Evolutionary conservation across 2,329 filamentous ascomycete genomes (phyloP).

Genomic region (Cladobotryum protrusum): DNA sequence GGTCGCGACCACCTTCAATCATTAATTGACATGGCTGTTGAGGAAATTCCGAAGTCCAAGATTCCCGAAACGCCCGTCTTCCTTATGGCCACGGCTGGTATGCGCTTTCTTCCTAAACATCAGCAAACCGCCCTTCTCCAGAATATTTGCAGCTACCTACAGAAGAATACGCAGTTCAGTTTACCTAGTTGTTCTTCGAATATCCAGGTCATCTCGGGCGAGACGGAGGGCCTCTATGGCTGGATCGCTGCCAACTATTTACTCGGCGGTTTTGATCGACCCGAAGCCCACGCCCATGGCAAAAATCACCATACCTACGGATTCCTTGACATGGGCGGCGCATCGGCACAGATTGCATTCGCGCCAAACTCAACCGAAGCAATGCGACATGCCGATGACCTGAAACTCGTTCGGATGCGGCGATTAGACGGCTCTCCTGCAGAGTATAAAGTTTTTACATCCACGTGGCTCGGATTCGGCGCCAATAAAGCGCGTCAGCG

Average conservation of each 20-base stretch:
- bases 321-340: slow-evolving; percentile 97
- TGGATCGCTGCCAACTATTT: slow-evolving; percentile 98
- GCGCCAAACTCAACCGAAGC: slow-evolving; percentile 90
- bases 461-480: slow-evolving; percentile 96
- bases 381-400: slow-evolving; percentile 78
- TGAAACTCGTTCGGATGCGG: slow-evolving; percentile 79
- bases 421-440: slow-evolving; percentile 69
- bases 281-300: slow-evolving; percentile 69
- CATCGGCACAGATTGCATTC: slow-evolving; percentile 96
- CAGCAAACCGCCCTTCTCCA: slow-evolving; percentile 68
- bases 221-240: slow-evolving; percentile 92
- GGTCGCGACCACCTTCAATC: slow-evolving; percentile 75
- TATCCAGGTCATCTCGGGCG: slow-evolving; percentile 89
- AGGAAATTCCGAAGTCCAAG: slow-evolving; percentile 68
- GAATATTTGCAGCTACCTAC: slow-evolving; percentile 78
- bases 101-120: slow-evolving; percentile 72
- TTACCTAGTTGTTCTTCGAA: slow-evolving; percentile 86
- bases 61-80: slow-evolving; percentile 85
- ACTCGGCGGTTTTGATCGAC: slow-evolving; percentile 79
- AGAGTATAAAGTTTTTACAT: slow-evolving; percentile 89
- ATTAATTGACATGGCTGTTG: slow-evolving; percentile 75
- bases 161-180: slow-evolving; percentile 68
- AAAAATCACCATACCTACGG: slow-evolving; percentile 92
- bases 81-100: slow-evolving; percentile 90
- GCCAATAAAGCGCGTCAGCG: slow-evolving; percentile 84